Base-by-base conservation (phyloP, 768 basidiomycete genomes). In the Gloeostereum incarnatum region DNA sequence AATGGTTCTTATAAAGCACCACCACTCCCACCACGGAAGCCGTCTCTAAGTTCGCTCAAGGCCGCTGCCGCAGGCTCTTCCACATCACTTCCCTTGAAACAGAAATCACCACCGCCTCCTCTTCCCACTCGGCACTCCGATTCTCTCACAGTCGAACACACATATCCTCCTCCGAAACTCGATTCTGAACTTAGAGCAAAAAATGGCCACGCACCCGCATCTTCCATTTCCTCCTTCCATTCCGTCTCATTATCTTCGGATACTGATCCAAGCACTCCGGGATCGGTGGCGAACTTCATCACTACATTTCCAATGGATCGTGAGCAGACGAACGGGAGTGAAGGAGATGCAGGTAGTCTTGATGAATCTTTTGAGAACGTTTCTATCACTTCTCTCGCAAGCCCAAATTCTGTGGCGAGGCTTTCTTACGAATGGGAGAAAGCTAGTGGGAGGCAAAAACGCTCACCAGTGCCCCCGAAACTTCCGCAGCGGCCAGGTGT, bases 171-270 rank as follows among this genome's bases (percentile, higher is more conserved):
- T 2, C 52, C 55, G 32, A 62, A 58, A 42, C 58, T 55, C 41
- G 60, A 59, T 37, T 45, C 54, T 22, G 56, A 54, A 45, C 49
- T 25, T 5, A 36, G 50, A 29, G 47, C 45, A 42, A 55, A 52
- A 29, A 43, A 57, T 13, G 62, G 66, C 29, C 83, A 87, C 52
- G 69, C 62, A 4, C 69, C 73, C 4, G 71, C 69, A 2, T 83
- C 82, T 1, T 88, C 85, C 34, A 71, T 85, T 26, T 87, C 85
- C 2, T 88, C 85, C 20, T 86, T 89, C 44, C 83, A 86, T 48
- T 86, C 85, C 2, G 81, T 88, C 18, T 88, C 85, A 1, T 68
- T 88, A 13, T 87, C 84, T 1, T 81, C 80, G 5, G 78, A 80
- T 44, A 64, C 65, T 21, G 64, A 66, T 42, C 55, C 63, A 13